Percentiles rank a stretch among this genome's conserved stretches.
These are phyloP conservation scores for Yamadazyma sp. DNA, from an alignment of 805 yeast species.

Conservation along the genomic window DNA sequence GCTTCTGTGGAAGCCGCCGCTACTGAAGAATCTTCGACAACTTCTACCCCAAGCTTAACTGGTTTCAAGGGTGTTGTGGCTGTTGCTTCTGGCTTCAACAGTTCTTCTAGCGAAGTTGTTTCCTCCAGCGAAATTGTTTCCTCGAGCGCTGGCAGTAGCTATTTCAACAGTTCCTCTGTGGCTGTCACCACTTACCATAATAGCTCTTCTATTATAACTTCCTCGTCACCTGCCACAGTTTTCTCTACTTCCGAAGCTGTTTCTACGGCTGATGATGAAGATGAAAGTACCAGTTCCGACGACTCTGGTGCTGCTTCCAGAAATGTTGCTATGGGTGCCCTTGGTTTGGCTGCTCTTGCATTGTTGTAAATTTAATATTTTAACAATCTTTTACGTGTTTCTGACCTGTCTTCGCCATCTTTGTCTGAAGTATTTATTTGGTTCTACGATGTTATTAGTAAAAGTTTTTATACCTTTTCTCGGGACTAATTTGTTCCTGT, in stretches of 20 bases:
- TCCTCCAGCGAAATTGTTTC: conserved; percentile 10
- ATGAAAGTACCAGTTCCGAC: conserved; percentile 14
- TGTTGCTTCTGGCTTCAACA: conserved; percentile 22
- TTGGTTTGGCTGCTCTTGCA: conserved; percentile 30
- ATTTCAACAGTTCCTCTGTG: conserved; percentile 13
- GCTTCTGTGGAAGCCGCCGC: conserved; percentile 17
- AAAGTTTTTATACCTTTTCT: conserved; percentile 11
- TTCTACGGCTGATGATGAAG: conserved; percentile 16
- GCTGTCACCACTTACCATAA: conserved; percentile 9
- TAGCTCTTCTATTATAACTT: conserved; percentile 8
- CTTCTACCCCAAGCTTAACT: conserved; percentile 15
- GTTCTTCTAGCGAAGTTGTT: conserved; percentile 12
- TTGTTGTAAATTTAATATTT: conserved; percentile 14
- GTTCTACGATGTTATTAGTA: conserved; percentile 13
- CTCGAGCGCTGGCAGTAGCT: neutral
- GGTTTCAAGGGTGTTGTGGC: conserved; percentile 26
- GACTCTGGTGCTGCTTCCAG: conserved; percentile 13
- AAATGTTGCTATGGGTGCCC: conserved; percentile 21
- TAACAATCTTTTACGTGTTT: neutral
- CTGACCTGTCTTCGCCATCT: neutral
- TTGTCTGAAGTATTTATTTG: conserved; percentile 8
- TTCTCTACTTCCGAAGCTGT: conserved; percentile 14
- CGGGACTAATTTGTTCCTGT: too few species aligned
- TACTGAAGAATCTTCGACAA: conserved; percentile 13
- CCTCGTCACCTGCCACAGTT: conserved; percentile 8